Conservation (phyloP, 306 rosid genomes). For the Malus asiatica region DNA sequence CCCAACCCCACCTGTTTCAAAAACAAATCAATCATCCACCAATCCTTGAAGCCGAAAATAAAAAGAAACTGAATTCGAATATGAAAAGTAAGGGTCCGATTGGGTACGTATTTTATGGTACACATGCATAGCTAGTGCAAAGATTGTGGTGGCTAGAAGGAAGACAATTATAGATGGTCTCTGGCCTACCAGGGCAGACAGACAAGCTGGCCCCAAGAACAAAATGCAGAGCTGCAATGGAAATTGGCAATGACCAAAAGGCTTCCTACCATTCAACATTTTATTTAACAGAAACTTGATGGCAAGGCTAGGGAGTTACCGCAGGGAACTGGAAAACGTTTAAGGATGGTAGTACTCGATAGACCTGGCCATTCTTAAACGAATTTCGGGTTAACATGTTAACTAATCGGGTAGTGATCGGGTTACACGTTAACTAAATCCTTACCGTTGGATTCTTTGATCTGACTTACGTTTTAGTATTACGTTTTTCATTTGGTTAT, state of each 20-base stretch:
- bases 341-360: constrained; percentile 50
- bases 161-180: constrained; percentile 73
- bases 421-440: too few species aligned
- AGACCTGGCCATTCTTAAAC: too few species aligned
- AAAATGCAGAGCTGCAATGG: constrained; percentile 46
- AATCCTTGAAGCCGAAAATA: background rate
- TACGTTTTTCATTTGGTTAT: too few species aligned
- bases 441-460: too few species aligned
- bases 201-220: constrained; percentile 31
- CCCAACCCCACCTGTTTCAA: constrained; percentile 64
- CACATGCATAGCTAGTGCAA: constrained; percentile 35
- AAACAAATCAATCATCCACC: background rate
- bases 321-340: constrained; percentile 71
- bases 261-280: background rate
- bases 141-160: constrained; percentile 55
- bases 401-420: too few species aligned
- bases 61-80: background rate
- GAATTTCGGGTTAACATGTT: too few species aligned
- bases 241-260: background rate
- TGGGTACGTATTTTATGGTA: too few species aligned
- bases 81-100: too few species aligned
- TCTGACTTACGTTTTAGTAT: too few species aligned
- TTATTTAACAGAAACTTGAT: background rate
- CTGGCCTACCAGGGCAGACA: constrained; percentile 65
- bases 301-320: constrained; percentile 16